A percentile compares a stretch with the other conserved stretches of the same genome.
Conservation (phyloP, 2,329 filamentous ascomycete species). For the Fusarium ambrosium region DNA sequence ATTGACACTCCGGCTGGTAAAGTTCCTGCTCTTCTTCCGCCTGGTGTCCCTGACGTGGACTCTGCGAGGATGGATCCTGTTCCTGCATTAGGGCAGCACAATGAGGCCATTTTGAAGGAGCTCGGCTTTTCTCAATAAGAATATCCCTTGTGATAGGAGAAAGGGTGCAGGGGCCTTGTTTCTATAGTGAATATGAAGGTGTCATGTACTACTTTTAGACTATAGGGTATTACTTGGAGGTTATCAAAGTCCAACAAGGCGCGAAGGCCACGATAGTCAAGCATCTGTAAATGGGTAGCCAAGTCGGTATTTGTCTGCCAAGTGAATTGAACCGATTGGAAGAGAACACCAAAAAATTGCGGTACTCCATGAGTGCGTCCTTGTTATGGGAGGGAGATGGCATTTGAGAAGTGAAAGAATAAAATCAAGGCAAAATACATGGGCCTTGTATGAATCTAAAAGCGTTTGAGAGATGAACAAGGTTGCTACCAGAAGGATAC, state of each 20-base stretch:
- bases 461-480: neutral
- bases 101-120: neutral
- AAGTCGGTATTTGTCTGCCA: neutral
- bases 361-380: too few relatives aligned
- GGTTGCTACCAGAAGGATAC: neutral
- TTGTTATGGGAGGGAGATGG: too few relatives aligned
- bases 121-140: neutral
- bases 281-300: neutral
- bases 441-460: too few relatives aligned
- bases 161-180: neutral
- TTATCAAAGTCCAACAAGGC: neutral
- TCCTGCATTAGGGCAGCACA: conserved; percentile 63
- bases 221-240: neutral
- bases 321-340: neutral
- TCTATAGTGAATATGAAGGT: neutral
- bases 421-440: too few relatives aligned
- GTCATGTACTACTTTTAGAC: neutral
- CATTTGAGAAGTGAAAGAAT: too few relatives aligned
- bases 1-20: conserved; percentile 61
- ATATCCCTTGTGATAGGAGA: neutral
- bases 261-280: neutral
- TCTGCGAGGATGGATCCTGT: conserved; percentile 58
- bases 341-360: neutral
- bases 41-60: conserved; percentile 52
- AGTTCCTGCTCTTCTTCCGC: conserved; percentile 64